phyloP scores from a whole-genome alignment of 192 early-diverging fungal species.

The Entophlyctis luteolus region DNA sequence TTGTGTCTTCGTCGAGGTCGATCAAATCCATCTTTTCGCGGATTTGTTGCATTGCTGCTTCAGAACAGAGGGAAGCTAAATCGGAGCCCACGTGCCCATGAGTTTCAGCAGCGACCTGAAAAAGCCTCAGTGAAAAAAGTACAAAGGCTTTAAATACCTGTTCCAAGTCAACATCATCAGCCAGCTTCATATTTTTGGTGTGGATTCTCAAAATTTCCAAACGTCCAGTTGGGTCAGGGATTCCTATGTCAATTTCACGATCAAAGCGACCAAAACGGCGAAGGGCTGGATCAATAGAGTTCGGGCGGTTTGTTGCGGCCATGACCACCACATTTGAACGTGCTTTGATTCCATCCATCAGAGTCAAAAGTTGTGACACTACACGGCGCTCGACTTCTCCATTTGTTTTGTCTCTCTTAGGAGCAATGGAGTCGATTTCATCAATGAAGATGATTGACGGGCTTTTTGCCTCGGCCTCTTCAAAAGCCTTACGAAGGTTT shows the following conservation, averaged over 20 bases:
- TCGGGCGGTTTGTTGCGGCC: conserved; percentile 98
- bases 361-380: conserved; percentile 95
- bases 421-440: conserved; percentile 98
- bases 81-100: conserved; percentile 98
- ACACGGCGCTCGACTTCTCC: conserved; percentile 98
- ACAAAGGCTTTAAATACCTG: conserved; percentile 39
- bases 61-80: conserved; percentile 94
- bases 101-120: conserved; percentile 85
- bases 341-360: conserved; percentile 97
- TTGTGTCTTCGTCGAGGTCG: conserved; percentile 96
- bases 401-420: conserved; percentile 99
- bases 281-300: conserved; percentile 96
- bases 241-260: conserved; percentile 98
- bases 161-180: conserved; percentile 94
- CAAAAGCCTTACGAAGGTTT: conserved; percentile 96
- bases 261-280: conserved; percentile 99
- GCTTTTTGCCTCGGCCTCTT: conserved; percentile 96
- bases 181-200: conserved; percentile 99
- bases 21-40: conserved; percentile 99
- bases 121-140: background rate
- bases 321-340: conserved; percentile 98
- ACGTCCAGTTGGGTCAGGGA: conserved; percentile 96
- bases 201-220: conserved; percentile 98
- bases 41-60: conserved; percentile 99
- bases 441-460: conserved; percentile 99